Percentiles rank a stretch among this genome's conserved stretches.
Conservation (phyloP, 768 basidiomycete species). For the Tylopilus vinaceipallidus region DNA sequence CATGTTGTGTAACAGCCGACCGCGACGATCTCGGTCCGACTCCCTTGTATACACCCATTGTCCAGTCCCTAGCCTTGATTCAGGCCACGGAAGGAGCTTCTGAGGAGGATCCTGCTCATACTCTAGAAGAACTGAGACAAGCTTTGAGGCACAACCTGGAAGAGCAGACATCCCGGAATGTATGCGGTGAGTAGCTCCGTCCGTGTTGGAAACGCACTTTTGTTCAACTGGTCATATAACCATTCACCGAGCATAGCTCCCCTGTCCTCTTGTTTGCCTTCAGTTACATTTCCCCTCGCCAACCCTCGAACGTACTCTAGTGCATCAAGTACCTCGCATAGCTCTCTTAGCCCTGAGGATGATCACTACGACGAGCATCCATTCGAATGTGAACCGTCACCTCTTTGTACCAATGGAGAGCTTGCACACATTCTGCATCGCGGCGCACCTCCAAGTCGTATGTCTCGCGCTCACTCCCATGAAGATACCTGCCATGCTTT, state of each 20-base stretch:
- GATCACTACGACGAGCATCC: neutral
- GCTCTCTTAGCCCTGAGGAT: conserved; percentile 2
- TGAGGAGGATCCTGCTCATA: conserved; percentile 13
- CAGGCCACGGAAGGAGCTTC: neutral
- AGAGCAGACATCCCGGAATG: neutral
- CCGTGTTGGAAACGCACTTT: neutral
- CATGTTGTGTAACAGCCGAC: neutral
- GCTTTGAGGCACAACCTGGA: conserved; percentile 11
- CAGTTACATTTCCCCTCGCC: neutral
- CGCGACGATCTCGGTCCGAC: conserved; percentile 20
- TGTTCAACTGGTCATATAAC: neutral
- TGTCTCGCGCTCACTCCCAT: conserved; percentile 2
- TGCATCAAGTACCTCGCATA: conserved; percentile 6
- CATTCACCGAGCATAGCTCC: neutral
- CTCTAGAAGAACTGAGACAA: conserved; percentile 23
- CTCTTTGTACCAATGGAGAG: conserved; percentile 38
- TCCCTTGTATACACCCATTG: conserved; percentile 21
- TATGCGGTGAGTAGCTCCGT: neutral
- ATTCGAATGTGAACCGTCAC: neutral
- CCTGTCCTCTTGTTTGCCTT: neutral
- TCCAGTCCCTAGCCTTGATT: neutral
- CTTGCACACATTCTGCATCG: neutral
- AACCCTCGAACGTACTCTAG: neutral
- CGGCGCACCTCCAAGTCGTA: neutral
- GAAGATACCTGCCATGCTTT: neutral